phyloP scores from a whole-genome alignment of 192 early-diverging fungal genomes.

The Phycomyces nitens region DNA sequence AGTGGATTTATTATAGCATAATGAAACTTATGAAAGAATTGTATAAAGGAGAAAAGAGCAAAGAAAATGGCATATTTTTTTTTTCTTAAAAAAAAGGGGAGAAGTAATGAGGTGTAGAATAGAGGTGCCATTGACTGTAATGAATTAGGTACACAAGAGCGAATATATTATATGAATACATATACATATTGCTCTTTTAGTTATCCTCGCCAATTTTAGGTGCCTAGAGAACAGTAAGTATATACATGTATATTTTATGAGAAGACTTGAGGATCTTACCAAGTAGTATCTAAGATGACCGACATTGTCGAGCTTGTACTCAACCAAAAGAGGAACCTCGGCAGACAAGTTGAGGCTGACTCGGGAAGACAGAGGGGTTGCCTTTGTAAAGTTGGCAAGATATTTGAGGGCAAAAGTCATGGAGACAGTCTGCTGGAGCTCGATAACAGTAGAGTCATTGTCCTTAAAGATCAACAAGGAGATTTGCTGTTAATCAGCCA shows the following conservation, averaged over 20 bases:
- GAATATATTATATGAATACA: not conserved
- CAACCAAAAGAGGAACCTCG: constrained; percentile 89
- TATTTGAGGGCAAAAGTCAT: constrained; percentile 94
- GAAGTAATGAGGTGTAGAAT: no score
- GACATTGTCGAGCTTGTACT: constrained; percentile 86
- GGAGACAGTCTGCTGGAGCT: constrained; percentile 73
- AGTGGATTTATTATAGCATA: no score
- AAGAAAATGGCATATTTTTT: no score
- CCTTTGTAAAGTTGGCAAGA: constrained; percentile 92
- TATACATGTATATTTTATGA: no score
- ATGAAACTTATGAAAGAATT: no score
- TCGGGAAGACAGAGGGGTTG: constrained; percentile 71
- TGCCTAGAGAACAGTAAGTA: not conserved
- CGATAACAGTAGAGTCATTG: constrained; percentile 65
- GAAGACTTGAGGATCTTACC: no score
- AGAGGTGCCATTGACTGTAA: no score
- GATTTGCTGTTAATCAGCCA: no score
- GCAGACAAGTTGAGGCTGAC: constrained; percentile 82
- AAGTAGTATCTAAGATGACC: constrained; percentile 95
- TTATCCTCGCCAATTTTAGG: constrained; percentile 23
- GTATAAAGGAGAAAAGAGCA: no score
- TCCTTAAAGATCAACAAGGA: no score
- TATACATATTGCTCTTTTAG: not conserved
- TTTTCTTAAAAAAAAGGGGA: no score
- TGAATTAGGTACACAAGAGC: no score